phyloP scores from a whole-genome alignment of 2,329 filamentous ascomycete genomes.

The Clonostachys rhizophaga region DNA sequence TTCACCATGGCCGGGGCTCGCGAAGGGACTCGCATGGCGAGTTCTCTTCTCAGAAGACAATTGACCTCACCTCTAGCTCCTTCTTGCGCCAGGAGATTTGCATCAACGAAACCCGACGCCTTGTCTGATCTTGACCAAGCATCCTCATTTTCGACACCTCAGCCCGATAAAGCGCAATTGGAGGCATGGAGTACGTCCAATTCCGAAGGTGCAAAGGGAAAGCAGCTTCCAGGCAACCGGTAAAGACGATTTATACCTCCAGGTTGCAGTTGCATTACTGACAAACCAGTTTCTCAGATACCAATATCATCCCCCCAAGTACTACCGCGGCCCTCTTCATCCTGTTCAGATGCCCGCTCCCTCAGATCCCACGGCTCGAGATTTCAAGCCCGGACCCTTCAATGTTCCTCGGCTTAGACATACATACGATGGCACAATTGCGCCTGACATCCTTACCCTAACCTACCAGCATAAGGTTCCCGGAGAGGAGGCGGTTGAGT shows the following conservation, averaged over 20 bases:
- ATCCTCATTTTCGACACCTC: constrained; percentile 40
- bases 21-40: constrained; percentile 29
- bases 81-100: constrained; percentile 30
- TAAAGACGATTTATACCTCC: constrained; percentile 10
- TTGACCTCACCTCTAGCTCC: constrained; percentile 13
- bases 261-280: constrained; percentile 3
- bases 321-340: constrained; percentile 88
- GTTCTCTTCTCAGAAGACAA: constrained; percentile 19
- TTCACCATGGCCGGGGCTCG: constrained; percentile 33
- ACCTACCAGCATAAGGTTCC: constrained; percentile 84
- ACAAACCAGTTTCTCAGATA: constrained; percentile 55
- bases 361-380: constrained; percentile 81
- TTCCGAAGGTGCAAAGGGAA: constrained; percentile 23
- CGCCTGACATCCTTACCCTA: constrained; percentile 82
- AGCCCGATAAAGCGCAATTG: constrained; percentile 27
- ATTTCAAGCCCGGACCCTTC: constrained; percentile 90
- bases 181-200: constrained; percentile 34
- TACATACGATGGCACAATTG: constrained; percentile 83
- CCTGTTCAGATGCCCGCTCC: constrained; percentile 85
- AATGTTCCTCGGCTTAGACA: constrained; percentile 81
- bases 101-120: constrained; percentile 36
- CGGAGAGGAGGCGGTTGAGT: constrained; percentile 53
- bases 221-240: constrained; percentile 41
- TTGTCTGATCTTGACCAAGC: constrained; percentile 45
- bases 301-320: constrained; percentile 91